Conservation (phyloP, 208 protist genomes). For the Acanthamoeba royreba region DNA sequence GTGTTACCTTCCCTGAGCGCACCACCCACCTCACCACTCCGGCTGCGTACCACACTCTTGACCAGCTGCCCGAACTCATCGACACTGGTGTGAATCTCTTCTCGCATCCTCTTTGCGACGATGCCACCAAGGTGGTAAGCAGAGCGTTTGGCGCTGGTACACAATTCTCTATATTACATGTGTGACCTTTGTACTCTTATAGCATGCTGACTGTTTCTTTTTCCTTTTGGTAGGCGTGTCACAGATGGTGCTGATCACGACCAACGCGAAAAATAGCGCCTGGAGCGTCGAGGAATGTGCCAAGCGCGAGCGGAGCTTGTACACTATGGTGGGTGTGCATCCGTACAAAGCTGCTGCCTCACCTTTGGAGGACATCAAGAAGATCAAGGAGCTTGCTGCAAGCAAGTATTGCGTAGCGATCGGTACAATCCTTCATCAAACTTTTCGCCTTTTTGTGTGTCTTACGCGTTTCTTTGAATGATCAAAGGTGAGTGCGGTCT, state of each 20-base stretch:
- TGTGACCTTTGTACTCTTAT: no score
- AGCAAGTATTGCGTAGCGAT: background rate
- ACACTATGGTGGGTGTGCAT: conserved; percentile 9
- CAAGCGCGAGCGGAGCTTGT: background rate
- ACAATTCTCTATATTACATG: no score
- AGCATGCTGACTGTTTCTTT: no score
- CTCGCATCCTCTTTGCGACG: background rate
- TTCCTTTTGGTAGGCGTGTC: no score
- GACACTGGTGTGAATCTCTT: conserved; percentile 34
- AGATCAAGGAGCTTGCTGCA: background rate
- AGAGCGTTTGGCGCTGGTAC: conserved; percentile 3
- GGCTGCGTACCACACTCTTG: background rate
- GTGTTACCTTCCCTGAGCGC: background rate
- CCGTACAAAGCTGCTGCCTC: background rate
- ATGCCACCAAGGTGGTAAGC: background rate
- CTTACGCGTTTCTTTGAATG: no score
- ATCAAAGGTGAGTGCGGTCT: conserved; percentile 11
- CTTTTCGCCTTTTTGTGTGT: background rate
- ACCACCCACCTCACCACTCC: conserved; percentile 15
- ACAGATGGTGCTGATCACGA: conserved; percentile 16
- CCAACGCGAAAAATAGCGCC: conserved; percentile 22
- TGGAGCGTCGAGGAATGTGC: background rate
- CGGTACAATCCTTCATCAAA: background rate
- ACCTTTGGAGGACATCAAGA: background rate
- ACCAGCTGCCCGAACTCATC: background rate